phyloP scores from a whole-genome alignment of 371 early-diverging fungal species.

The Apophysomyces elegans region DNA sequence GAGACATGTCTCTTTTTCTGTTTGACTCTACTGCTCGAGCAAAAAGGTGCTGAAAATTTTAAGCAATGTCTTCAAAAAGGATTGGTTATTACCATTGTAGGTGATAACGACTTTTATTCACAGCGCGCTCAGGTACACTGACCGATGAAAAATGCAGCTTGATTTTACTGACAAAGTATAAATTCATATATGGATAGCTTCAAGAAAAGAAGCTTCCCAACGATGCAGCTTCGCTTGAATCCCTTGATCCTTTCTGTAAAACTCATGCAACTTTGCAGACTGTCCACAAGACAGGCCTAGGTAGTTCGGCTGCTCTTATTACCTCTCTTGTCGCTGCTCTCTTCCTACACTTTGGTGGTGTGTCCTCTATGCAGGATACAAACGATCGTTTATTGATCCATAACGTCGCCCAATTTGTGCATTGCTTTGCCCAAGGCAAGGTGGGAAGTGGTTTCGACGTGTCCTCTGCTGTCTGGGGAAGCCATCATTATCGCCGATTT shows the following conservation, averaged over 20 bases:
- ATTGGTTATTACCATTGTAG: conserved; percentile 75
- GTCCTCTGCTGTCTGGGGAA: conserved; percentile 89
- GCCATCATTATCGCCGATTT: conserved; percentile 86
- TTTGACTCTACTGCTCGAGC: conserved; percentile 33
- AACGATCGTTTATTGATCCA: conserved; percentile 64
- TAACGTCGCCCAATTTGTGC: conserved; percentile 88
- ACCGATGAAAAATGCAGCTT: too few species aligned
- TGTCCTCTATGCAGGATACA: conserved; percentile 26
- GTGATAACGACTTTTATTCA: conserved; percentile 96
- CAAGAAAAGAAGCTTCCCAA: conserved; percentile 50
- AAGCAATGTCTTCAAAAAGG: conserved; percentile 35
- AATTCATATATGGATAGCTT: conserved; percentile 36
- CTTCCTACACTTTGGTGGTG: conserved; percentile 67
- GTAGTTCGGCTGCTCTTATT: conserved; percentile 93
- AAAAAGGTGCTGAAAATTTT: conserved; percentile 25
- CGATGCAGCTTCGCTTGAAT: conserved; percentile 59
- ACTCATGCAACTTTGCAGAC: conserved; percentile 71
- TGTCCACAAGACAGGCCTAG: conserved; percentile 96
- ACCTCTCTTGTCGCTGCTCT: conserved; percentile 87
- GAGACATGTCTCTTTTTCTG: conserved; percentile 36
- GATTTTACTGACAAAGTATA: too few species aligned
- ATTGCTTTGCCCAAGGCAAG: conserved; percentile 97
- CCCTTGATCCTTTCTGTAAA: conserved; percentile 70
- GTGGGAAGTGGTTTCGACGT: conserved; percentile 98
- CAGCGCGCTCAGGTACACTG: conserved; percentile 68